Evolutionary conservation across 495 filamentous ascomycete genomes (phyloP).

Genomic region (Bacidia gigantensis): DNA sequence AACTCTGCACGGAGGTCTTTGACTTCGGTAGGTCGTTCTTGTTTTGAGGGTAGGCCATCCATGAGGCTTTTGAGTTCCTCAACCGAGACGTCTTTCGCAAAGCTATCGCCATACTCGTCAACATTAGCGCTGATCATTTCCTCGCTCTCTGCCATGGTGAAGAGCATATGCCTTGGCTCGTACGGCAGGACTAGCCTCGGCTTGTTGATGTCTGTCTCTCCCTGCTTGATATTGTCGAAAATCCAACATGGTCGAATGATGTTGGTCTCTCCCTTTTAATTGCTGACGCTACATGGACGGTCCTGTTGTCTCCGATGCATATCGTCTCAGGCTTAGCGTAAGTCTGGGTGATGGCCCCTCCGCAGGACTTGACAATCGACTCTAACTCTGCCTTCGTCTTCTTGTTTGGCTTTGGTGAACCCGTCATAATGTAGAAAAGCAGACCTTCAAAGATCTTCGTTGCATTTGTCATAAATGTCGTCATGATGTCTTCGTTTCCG

Average conservation of each 20-base stretch:
- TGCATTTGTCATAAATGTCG: constrained; percentile 39
- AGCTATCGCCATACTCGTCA: constrained; percentile 76
- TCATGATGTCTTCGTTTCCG: constrained; percentile 44
- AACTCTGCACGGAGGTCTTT: constrained; percentile 38
- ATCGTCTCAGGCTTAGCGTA: constrained; percentile 45
- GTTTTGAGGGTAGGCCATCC: constrained; percentile 29
- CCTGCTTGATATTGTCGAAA: constrained; percentile 62
- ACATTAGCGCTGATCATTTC: constrained; percentile 37
- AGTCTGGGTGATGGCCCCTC: constrained; percentile 69
- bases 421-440: constrained; percentile 63
- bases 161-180: constrained; percentile 55
- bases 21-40: constrained; percentile 20
- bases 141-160: constrained; percentile 31
- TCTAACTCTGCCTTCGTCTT: constrained; percentile 73
- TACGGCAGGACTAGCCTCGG: constrained; percentile 49
- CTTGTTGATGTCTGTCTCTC: constrained; percentile 44
- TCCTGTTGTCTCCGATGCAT: constrained; percentile 67
- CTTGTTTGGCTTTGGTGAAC: constrained; percentile 43
- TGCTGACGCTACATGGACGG: constrained; percentile 74
- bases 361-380: constrained; percentile 71
- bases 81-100: constrained; percentile 50
- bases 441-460: constrained; percentile 58
- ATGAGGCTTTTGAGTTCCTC: constrained; percentile 51
- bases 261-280: constrained; percentile 54
- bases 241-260: constrained; percentile 76